Conservation (phyloP, 2,329 filamentous ascomycete species). For the Botrytis aclada region DNA sequence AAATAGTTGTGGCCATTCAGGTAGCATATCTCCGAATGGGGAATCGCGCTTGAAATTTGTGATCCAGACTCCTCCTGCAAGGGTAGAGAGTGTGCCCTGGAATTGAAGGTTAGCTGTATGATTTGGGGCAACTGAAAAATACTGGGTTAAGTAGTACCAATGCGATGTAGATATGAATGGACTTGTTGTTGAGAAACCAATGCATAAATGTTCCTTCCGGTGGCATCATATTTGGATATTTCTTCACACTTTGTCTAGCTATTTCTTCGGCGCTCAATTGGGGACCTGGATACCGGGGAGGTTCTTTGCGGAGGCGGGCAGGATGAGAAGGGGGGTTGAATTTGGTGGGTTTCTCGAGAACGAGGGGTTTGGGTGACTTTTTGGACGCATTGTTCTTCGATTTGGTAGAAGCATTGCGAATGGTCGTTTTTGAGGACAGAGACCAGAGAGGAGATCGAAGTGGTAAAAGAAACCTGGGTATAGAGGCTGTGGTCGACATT, state of each 20-base stretch:
- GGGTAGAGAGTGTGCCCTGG: slow-evolving; percentile 40
- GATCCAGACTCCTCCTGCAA: slow-evolving; percentile 71
- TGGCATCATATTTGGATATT: slow-evolving; percentile 89
- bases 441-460: slow-evolving; percentile 57
- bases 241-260: slow-evolving; percentile 61
- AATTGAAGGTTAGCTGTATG: slow-evolving; percentile 6
- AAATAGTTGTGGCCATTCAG: slow-evolving; percentile 65
- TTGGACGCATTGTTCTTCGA: slow-evolving; percentile 22
- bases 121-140: not conserved
- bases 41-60: slow-evolving; percentile 77
- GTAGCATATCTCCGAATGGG: slow-evolving; percentile 76
- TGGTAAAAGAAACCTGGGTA: slow-evolving; percentile 67
- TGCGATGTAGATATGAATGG: slow-evolving; percentile 78
- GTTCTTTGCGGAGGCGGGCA: slow-evolving; percentile 56
- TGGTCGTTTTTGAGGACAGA: slow-evolving; percentile 32
- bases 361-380: slow-evolving; percentile 51
- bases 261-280: slow-evolving; percentile 63
- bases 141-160: slow-evolving; percentile 55
- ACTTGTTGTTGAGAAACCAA: slow-evolving; percentile 76
- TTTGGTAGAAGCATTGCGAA: slow-evolving; percentile 39
- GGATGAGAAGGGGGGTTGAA: slow-evolving; percentile 93
- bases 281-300: slow-evolving; percentile 69
- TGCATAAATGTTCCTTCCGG: slow-evolving; percentile 77
- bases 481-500: slow-evolving; percentile 46
- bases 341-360: slow-evolving; percentile 81